Evolutionary conservation across 2,329 filamentous ascomycete species (phyloP), one percentile per base, ranked within the genome.

Genomic region (Sarocladium brachiariae): DNA sequence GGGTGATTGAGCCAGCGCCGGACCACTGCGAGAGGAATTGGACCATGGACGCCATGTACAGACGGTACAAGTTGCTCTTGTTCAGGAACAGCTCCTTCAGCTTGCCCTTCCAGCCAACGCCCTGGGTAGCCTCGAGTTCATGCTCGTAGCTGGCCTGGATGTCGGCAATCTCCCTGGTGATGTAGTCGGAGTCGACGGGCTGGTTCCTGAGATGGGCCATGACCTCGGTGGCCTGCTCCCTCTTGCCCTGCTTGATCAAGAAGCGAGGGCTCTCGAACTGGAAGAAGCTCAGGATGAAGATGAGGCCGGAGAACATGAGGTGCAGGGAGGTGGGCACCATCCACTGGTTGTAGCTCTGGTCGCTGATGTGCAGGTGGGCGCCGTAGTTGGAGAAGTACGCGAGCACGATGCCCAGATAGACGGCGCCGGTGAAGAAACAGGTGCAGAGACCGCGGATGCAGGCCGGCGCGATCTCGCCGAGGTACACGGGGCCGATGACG

Each of bases 331-430:
- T 86, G 0, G 84, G 83, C 0, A 85, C 74, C 47, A 56, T 37
- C 55, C 55, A 57, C n/a, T 52, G 57, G 1, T 51, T 52, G 19
- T 51, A 53, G 0, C 45, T 53, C 3, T 37, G 2, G 41, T 72
- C 67, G 13, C 65, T 64, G 18, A 76, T 61, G 53, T 73, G 66
- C 23, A 75, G 54, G 27, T 70, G 59, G 31, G 66, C 67, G 13
- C 78, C 78, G 59, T 78, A 82, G 57, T 78, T 83, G 53, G 82
- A 77, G 56, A 86, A 87, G 64, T 87, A 88, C 2, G 81, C 82
- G 8, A 87, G 69, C 60, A 86, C 81, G 16, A 39, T 39, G 13
- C 83, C 83, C 49, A 83, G 64, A 58, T 87, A 87, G 16, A 87
- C 83, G 31, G 58, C 58, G 1, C 60, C 60, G 16, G 60, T 60